Conservation (phyloP, 805 yeast genomes). For the Yamadazyma tumulicola region DNA sequence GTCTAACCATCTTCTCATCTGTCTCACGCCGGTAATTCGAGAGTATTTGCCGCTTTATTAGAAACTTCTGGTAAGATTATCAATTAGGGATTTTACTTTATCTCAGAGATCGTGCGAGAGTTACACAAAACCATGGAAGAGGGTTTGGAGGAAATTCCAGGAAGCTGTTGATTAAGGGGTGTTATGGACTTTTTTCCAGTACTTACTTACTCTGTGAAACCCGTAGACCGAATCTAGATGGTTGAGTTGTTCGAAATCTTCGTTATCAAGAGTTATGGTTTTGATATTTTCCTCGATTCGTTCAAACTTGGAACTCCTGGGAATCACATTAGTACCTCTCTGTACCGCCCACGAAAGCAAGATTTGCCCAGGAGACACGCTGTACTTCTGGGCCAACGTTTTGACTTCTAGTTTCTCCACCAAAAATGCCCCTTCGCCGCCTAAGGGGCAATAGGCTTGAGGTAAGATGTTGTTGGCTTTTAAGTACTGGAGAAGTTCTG, state of each 20-base stretch:
- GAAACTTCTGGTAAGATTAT: too few relatives aligned
- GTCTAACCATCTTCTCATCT: neutral
- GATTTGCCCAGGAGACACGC: conserved; percentile 60
- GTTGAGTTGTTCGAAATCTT: conserved; percentile 21
- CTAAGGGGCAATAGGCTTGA: conserved; percentile 80
- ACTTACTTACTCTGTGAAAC: conserved; percentile 8
- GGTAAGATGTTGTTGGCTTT: conserved; percentile 55
- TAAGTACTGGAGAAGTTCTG: conserved; percentile 55
- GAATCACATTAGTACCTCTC: conserved; percentile 70
- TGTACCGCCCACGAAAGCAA: conserved; percentile 83
- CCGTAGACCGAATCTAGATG: conserved; percentile 8
- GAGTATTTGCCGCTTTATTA: too few relatives aligned
- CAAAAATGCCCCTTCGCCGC: conserved; percentile 74
- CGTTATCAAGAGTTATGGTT: conserved; percentile 27
- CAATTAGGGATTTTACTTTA: too few relatives aligned
- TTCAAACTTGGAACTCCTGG: conserved; percentile 67
- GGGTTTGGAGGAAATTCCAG: too few relatives aligned
- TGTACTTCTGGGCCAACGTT: conserved; percentile 53
- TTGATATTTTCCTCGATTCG: conserved; percentile 60
- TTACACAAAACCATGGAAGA: too few relatives aligned
- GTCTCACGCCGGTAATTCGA: too few relatives aligned
- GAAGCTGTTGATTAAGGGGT: neutral
- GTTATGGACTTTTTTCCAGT: conserved; percentile 6
- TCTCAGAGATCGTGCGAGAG: too few relatives aligned
- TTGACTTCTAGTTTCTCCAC: conserved; percentile 53